These are phyloP conservation scores for Eimeria tenella DNA, from an alignment of 169 alveolate genomes.

Conservation along the genomic window DNA sequence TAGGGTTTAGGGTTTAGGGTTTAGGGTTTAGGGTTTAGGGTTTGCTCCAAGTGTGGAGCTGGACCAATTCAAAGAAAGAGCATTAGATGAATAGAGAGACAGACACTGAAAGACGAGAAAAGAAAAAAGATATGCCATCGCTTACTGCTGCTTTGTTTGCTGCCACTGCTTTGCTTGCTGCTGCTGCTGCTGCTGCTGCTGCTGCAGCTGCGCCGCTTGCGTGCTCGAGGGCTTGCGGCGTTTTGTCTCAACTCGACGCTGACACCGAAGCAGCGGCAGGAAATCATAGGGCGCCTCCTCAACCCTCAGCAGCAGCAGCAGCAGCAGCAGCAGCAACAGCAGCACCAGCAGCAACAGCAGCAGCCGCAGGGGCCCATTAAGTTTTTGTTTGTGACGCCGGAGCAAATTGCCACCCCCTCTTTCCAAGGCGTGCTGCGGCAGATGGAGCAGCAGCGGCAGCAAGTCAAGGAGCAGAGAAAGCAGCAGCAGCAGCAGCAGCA, in stretches of 20 bases:
- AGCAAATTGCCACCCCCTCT: constrained; percentile 54
- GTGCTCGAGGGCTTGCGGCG: constrained; percentile 34
- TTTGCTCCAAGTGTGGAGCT: background rate
- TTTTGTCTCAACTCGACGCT: constrained; percentile 42
- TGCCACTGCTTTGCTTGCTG: constrained; percentile 57
- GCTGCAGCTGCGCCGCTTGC: constrained; percentile 64
- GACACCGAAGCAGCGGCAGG: constrained; percentile 1
- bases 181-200: background rate
- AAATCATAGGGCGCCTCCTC: constrained; percentile 15
- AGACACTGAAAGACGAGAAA: background rate
- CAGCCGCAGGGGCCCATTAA: constrained; percentile 1
- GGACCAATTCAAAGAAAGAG: background rate
- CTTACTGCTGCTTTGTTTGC: too few relatives aligned
- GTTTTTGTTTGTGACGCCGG: constrained; percentile 65
- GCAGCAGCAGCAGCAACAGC: constrained; percentile 51
- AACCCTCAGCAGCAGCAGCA: constrained; percentile 26
- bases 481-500: constrained; percentile 28
- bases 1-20: constrained; percentile 43
- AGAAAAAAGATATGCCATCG: too few relatives aligned
- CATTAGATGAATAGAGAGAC: background rate
- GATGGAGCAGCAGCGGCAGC: constrained; percentile 14
- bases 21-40: constrained; percentile 4
- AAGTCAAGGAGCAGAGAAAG: background rate
- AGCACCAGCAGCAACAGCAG: background rate
- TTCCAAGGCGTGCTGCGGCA: constrained; percentile 61